Conservation (phyloP, 345 rosid species). For the Populus simonii region DNA sequence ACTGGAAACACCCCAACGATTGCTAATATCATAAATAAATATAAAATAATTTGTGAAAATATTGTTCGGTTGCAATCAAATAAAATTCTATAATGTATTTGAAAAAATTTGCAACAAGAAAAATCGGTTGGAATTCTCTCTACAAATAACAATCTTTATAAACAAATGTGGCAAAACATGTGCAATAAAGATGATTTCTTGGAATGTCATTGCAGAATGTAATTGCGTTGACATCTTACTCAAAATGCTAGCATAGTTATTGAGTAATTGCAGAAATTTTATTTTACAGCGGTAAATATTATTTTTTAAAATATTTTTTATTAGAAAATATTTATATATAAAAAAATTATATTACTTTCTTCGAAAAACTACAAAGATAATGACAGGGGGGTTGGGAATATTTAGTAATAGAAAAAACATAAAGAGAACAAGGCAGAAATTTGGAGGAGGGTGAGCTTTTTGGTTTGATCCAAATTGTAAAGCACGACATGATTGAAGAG, state of each 20-base stretch:
- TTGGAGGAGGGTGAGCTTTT: background rate
- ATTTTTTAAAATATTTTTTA: too few relatives aligned
- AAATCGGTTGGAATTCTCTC: too few relatives aligned
- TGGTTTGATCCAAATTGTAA: background rate
- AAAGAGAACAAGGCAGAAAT: background rate
- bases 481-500: background rate
- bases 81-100: too few relatives aligned
- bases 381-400: background rate
- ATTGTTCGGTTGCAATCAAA: too few relatives aligned
- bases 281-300: too few relatives aligned
- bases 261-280: too few relatives aligned
- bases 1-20: fast-evolving
- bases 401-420: background rate
- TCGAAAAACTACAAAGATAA: background rate
- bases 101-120: too few relatives aligned
- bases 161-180: background rate
- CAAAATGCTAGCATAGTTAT: too few relatives aligned
- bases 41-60: too few relatives aligned
- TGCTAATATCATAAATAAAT: too few relatives aligned
- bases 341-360: background rate
- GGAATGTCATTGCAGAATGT: background rate
- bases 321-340: too few relatives aligned
- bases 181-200: background rate
- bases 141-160: too few relatives aligned
- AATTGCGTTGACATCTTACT: background rate